Conservation (phyloP, 78 protist genomes). For the Neovahlkampfia damariscottae region DNA sequence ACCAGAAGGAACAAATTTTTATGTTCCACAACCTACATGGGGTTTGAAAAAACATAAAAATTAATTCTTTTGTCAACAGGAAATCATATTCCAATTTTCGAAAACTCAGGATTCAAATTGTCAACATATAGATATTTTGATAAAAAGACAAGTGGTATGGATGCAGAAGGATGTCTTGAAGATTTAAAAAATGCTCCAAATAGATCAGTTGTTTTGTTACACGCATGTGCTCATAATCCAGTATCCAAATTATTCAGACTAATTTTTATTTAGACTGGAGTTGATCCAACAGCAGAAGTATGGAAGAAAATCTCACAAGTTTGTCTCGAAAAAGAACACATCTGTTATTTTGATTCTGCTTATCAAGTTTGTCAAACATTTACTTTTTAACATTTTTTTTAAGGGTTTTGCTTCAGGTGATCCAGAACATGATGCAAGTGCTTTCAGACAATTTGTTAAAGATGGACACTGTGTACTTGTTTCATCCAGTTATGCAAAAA, state of each 20-base stretch:
- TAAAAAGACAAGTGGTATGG: conserved; percentile 2
- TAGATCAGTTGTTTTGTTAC: conserved; percentile 46
- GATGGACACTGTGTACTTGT: conserved; percentile 4
- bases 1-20: not conserved
- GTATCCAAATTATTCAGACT: too few species aligned
- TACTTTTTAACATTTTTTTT: too few species aligned
- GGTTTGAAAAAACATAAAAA: too few species aligned
- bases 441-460: conserved; percentile 32
- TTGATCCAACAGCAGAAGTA: conserved; percentile 61
- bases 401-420: conserved; percentile 74
- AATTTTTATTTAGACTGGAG: too few species aligned
- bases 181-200: conserved; percentile 31
- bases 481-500: conserved; percentile 68
- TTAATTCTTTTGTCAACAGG: too few species aligned
- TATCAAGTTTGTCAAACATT: too few species aligned
- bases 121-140: conserved; percentile 33
- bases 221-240: conserved; percentile 86
- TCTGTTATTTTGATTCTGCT: conserved; percentile 64
- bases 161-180: conserved; percentile 42
- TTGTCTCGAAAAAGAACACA: conserved; percentile 2
- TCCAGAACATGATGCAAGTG: conserved; percentile 48
- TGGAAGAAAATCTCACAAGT: conserved; percentile 18
- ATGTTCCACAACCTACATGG: conserved; percentile 7
- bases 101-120: conserved; percentile 7
- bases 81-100: conserved; percentile 58